Percentiles rank a stretch among this genome's conserved stretches.
Evolutionary conservation across 1,139 yeast species (phyloP).

Genomic region (Lizanozyma gosingica): DNA sequence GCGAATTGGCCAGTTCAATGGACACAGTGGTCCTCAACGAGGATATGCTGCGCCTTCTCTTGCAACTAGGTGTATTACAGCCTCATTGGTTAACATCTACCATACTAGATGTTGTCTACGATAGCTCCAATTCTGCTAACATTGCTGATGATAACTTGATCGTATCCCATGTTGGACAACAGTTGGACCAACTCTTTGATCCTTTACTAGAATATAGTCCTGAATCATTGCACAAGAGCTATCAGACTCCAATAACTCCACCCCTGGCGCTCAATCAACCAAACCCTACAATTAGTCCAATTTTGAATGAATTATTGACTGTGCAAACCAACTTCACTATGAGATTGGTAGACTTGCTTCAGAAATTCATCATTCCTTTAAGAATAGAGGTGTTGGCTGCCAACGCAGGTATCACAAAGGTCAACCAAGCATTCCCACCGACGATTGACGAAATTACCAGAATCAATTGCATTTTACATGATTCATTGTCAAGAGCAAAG

Average conservation of each 20-base stretch:
- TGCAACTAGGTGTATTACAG: slow-evolving; percentile 51
- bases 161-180: slow-evolving; percentile 72
- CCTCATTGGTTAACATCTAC: slow-evolving; percentile 45
- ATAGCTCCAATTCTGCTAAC: slow-evolving; percentile 32
- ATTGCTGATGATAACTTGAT: slow-evolving; percentile 66
- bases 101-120: slow-evolving; percentile 68
- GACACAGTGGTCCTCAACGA: slow-evolving; percentile 33
- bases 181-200: slow-evolving; percentile 80
- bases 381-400: slow-evolving; percentile 60
- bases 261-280: slow-evolving; percentile 5
- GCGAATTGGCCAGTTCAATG: slow-evolving; percentile 60
- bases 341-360: slow-evolving; percentile 63
- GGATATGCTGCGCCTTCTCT: slow-evolving; percentile 25
- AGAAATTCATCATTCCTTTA: slow-evolving; percentile 70
- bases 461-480: slow-evolving; percentile 75
- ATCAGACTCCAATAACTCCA: slow-evolving; percentile 38
- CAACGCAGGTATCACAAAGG: slow-evolving; percentile 46
- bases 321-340: slow-evolving; percentile 71
- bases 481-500: slow-evolving; percentile 58
- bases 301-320: slow-evolving; percentile 57
- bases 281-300: slow-evolving; percentile 15
- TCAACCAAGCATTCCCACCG: slow-evolving; percentile 82
- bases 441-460: slow-evolving; percentile 90
- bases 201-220: slow-evolving; percentile 90
- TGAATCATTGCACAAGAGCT: slow-evolving; percentile 65